Evolutionary conservation across 768 basidiomycete species (phyloP), one percentile per base, ranked within the genome.

Genomic region (Lentinula lateritia): DNA sequence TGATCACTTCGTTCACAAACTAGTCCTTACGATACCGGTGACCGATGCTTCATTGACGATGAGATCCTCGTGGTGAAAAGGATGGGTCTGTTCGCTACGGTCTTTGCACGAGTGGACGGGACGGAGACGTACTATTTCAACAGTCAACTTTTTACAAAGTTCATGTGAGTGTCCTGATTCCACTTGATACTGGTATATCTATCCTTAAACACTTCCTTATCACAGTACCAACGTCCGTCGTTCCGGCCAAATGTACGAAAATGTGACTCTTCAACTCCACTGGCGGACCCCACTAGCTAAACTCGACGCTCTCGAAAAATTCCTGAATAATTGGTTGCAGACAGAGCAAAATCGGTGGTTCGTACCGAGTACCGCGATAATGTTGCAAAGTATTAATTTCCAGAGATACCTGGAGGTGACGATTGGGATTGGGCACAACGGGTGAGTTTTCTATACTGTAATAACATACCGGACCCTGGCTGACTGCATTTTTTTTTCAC

Each of bases 321-420:
- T 74, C 54, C 70, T 93, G 62, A 91, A 91, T 63, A 80, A 84
- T 45, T 92, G 91, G 91, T 79, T 93, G 9, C 76, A 82, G 34
- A 89, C 86, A 8, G 91, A 92, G 68, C 86, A 90, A 69, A 89
- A 92, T 66, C 78, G 90, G 20, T 92, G 90, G 90, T 92, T 80
- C 66, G 80, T 87, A 56, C 85, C 90, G 3, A 79, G 77, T 34
- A 92, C 90, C 9, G 81, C 79, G 36, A 74, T 92, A 61, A 80
- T 75, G 5, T 67, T 90, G 50, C 87, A 89, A 67, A 75, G 80
- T 20, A 89, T 92, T 69, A 75, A 80, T 16, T 86, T 78, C 64
- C 89, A 90, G 70, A 78, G 83, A 52, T 84, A 84, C 66, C 68
- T 93, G 50, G 86, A 87, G 64, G 67, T 90, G 60, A 88, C 88